Base-by-base conservation (phyloP, 148 eudicot genomes). In the Rhododendron mucronatum region DNA sequence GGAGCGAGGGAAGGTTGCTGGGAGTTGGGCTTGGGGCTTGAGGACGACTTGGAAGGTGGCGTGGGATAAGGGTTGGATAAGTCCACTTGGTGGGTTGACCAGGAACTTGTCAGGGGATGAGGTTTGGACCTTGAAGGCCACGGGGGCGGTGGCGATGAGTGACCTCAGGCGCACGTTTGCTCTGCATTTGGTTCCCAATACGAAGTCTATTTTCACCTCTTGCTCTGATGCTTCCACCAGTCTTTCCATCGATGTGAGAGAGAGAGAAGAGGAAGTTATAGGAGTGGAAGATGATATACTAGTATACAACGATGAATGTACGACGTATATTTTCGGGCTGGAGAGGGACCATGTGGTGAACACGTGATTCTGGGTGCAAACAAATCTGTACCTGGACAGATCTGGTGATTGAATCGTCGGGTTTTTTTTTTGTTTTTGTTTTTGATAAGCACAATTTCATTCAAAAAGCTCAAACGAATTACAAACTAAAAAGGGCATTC, bases 31-130 rank as follows among this genome's bases (percentile, higher is more conserved):
- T 75, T 90, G 93, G 57, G 93, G 92, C 35, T 89, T 92, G 89
- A 92, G 92, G 81, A 92, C 84, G 85, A 92, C 63, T 63, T 92
- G 93, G 89, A 92, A 89, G 45, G 90, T 87, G 86, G 90, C 23
- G 85, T 82, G n/a, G 81, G 92, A 86, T 28, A 92, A 84, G 21
- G 93, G 93, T 3, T 91, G 86, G 69, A 92, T 84, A 83, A 89
- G 89, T 83, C 93, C 93, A 69, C 85, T 83, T 45, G 92, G 92
- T 26, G 92, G 92, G 85, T 90, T 92, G 55, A 92, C 93, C 0
- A 90, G 92, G 91, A 92, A 92, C 55, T 92, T 92, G 81, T 90
- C 86, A 0, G 93, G 93, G 21, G 93, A 92, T 0, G 93, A 92
- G 37, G 93, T 92, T 51, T 90, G 93, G 89, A 92, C 80, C 86